phyloP scores from a whole-genome alignment of 176 grass and related monocot species.

The Paspalum vaginatum region DNA sequence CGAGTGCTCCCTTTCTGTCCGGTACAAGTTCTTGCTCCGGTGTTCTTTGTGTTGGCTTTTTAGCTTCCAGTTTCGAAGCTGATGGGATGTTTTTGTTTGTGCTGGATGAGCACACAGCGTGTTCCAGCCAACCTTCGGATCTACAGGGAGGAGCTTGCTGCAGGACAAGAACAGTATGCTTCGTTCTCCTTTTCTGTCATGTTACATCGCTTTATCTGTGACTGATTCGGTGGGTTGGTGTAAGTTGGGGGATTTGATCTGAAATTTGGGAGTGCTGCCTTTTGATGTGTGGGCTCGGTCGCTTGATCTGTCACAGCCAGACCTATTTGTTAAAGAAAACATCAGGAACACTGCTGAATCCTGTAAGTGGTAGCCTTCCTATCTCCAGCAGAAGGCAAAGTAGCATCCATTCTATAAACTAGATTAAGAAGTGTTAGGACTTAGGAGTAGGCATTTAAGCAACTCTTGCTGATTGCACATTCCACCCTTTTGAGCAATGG shows the following conservation, averaged over 20 bases:
- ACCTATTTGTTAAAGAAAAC: no score
- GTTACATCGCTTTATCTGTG: no score
- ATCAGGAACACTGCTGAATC: no score
- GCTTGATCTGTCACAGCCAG: not conserved
- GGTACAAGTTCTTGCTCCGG: conserved; percentile 20
- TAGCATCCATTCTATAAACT: conserved; percentile 15
- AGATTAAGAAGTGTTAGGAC: no score
- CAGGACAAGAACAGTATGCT: conserved; percentile 59
- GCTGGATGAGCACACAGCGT: conserved; percentile 33
- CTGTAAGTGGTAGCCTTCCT: no score
- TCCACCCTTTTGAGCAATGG: conserved; percentile 65
- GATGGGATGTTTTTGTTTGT: conserved; percentile 18
- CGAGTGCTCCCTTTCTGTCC: conserved; percentile 36
- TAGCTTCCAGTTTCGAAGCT: not conserved
- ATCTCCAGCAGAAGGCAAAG: conserved; percentile 8
- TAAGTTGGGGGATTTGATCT: no score
- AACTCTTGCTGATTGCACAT: conserved; percentile 74
- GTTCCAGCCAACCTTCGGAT: conserved; percentile 46
- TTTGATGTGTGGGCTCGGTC: not conserved
- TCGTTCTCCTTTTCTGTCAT: not conserved
- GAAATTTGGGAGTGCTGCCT: not conserved
- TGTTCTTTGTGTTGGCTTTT: not conserved
- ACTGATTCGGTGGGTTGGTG: not conserved
- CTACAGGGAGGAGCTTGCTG: conserved; percentile 68
- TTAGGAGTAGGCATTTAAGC: not conserved